Conservation (phyloP, 73 alveolate species). For the Paramecium biaurelia region DNA sequence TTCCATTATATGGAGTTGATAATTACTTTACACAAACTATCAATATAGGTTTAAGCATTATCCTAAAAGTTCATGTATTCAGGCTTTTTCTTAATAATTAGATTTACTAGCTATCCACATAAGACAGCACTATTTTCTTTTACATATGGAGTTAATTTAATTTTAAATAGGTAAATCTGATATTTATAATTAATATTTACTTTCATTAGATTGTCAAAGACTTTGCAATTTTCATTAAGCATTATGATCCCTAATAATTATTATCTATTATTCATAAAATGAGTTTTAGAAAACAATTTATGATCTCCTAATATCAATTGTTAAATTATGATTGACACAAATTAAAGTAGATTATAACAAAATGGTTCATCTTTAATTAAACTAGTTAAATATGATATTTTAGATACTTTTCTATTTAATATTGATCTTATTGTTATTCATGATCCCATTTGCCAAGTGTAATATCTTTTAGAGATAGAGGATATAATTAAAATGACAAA, state of each 20-base stretch:
- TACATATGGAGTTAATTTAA: background rate
- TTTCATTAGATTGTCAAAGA: constrained; percentile 18
- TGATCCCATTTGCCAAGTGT: background rate
- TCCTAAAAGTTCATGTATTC: background rate
- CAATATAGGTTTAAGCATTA: background rate
- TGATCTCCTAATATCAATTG: background rate
- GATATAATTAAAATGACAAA: background rate
- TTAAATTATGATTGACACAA: background rate
- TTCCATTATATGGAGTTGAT: background rate
- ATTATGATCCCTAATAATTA: background rate
- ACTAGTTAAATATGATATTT: background rate
- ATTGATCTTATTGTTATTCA: background rate
- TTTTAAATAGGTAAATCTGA: constrained; percentile 15
- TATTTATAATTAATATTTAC: background rate
- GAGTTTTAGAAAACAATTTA: background rate
- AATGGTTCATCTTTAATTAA: background rate
- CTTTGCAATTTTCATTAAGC: background rate
- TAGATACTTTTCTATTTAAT: background rate
- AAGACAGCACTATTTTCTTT: constrained; percentile 20
- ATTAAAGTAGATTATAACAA: background rate
- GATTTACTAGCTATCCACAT: constrained; percentile 14
- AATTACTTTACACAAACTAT: background rate
- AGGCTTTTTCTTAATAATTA: constrained; percentile 11
- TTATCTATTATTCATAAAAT: background rate
- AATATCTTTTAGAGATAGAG: background rate